Conservation (phyloP, 108 stramenopile species). For the Skeletonema costatum region DNA sequence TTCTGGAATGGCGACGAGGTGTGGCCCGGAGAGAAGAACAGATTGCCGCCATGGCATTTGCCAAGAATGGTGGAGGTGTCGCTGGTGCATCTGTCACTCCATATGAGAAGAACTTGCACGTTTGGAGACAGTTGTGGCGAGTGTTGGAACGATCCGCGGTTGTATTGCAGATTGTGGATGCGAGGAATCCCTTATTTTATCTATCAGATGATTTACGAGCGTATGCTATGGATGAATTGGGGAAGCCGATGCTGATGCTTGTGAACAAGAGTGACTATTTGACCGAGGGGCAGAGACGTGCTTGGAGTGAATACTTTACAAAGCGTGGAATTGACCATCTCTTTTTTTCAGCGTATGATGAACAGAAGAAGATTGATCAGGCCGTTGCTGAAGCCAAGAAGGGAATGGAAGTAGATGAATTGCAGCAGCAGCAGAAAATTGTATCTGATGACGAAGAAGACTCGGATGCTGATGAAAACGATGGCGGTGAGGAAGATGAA, state of each 20-base stretch:
- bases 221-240: conserved; percentile 84
- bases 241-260: conserved; percentile 89
- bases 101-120: conserved; percentile 99
- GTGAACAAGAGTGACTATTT: conserved; percentile 99
- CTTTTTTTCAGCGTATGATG: conserved; percentile 95
- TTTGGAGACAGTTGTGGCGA: conserved; percentile 99
- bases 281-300: conserved; percentile 73
- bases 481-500: neutral
- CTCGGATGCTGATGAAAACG: conserved; percentile 17
- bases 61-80: conserved; percentile 29
- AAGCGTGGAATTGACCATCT: conserved; percentile 79
- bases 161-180: conserved; percentile 96
- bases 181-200: conserved; percentile 96
- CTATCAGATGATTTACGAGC: conserved; percentile 85
- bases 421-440: conserved; percentile 19
- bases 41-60: conserved; percentile 46
- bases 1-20: conserved; percentile 93
- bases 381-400: conserved; percentile 33
- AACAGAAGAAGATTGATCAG: conserved; percentile 88
- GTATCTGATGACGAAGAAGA: conserved; percentile 41
- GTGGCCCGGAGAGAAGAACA: conserved; percentile 91
- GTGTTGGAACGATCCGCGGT: conserved; percentile 94
- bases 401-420: conserved; percentile 48
- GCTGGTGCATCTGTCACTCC: conserved; percentile 84
- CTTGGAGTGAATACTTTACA: conserved; percentile 88